These are phyloP conservation scores for Papiliotrema flavescens DNA, from an alignment of 1,284 basidiomycete species.

Conservation along the genomic window DNA sequence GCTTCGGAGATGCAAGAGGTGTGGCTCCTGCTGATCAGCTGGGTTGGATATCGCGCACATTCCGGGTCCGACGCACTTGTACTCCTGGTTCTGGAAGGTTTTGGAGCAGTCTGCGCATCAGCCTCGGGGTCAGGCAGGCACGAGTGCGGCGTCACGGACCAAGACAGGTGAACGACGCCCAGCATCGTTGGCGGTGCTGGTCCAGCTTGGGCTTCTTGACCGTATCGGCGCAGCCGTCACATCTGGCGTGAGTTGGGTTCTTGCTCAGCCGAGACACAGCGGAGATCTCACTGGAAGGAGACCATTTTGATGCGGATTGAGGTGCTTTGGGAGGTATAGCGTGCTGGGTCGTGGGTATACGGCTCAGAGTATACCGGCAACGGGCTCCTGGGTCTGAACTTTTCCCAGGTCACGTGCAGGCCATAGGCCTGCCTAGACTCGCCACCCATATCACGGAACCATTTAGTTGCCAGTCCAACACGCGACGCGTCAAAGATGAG, in stretches of 20 bases:
- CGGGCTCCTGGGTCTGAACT: no score
- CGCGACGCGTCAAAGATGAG: background rate
- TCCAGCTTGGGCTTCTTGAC: conserved; percentile 84
- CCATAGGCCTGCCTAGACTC: no score
- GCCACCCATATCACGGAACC: no score
- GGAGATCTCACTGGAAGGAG: conserved; percentile 56
- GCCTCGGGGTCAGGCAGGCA: no score
- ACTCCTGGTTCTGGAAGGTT: conserved; percentile 70
- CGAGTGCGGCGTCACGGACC: no score
- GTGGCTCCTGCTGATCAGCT: conserved; percentile 52
- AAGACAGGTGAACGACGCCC: conserved; percentile 73
- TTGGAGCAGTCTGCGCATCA: conserved; percentile 64
- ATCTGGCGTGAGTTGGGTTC: conserved; percentile 41
- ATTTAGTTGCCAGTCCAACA: no score
- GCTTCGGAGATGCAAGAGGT: conserved; percentile 83
- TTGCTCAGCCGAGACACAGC: conserved; percentile 1
- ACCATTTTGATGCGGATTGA: conserved; percentile 52
- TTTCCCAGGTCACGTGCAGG: no score
- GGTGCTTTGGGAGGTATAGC: no score
- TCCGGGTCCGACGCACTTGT: conserved; percentile 53
- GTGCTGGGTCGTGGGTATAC: no score
- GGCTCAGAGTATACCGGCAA: no score
- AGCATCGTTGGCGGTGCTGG: conserved; percentile 50
- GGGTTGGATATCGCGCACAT: background rate
- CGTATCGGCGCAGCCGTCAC: conserved; percentile 69